Base-by-base conservation (phyloP, 1,284 basidiomycete species). In the Leccinum subrobustum region DNA sequence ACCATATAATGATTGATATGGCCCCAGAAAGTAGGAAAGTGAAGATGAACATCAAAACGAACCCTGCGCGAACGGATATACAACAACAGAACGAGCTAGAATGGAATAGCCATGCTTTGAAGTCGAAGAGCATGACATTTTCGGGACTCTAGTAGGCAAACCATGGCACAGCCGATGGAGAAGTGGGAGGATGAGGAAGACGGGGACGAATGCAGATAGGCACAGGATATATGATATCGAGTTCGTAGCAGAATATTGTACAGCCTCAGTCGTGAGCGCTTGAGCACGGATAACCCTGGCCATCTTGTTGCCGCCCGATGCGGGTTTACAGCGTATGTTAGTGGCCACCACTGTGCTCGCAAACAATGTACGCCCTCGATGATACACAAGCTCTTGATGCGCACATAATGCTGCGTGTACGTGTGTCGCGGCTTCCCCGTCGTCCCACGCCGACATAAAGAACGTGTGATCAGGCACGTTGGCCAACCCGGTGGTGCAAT, bases 1-100 rank as follows among this genome's bases (percentile, higher is more conserved):
- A 85, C 85, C 84, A 88, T 20, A 86, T 65, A 52, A 85, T 69
- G 64, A 83, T 70, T 9, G 83, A 75, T 44, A 86, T 73, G 16
- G 81, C 60, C 2, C 81, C 81, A 2, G 82, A 76, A 31, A 88
- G 71, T 23, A 87, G 65, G 54, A 85, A 79, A 1, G 80, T 81
- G 9, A 87, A 68, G 3, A 80, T 62, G 25, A 83, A 78, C 75
- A 84, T 79, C 54, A 81, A 68, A 56, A 85, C 77, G 37, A 87
- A 84, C 35, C 87, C 86, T 3, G 83, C 60, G 60, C 87, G 80
- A n/a, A 86, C 83, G 48, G 85, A 83, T 64, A 89, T 70, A 67
- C 87, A 89, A 65, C 78, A 87, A 67, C 86, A 89, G 68, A 83
- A 87, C 3, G 75, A 81, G 55, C 67, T 76, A 18, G 72, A 73